These are phyloP conservation scores for Linum lewisii DNA, from an alignment of 345 rosid species.

Conservation along the genomic window DNA sequence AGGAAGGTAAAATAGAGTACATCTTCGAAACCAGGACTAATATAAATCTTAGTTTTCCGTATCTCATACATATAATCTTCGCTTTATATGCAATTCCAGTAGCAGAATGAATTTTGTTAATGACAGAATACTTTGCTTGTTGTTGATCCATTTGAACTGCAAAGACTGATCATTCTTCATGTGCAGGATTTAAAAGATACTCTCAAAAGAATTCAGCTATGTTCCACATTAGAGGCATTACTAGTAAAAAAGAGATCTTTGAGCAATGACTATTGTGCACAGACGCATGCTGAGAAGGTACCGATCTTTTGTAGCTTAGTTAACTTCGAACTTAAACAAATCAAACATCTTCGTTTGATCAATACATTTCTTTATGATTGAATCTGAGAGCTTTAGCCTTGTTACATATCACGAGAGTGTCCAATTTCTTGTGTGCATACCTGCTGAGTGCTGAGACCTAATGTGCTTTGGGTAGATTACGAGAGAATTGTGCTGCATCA, in stretches of 20 bases:
- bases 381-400: no score
- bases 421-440: background rate
- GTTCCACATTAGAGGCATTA: slow-evolving; percentile 52
- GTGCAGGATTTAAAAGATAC: slow-evolving; percentile 60
- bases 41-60: no score
- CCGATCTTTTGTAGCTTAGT: slow-evolving; percentile 9
- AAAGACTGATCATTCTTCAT: background rate
- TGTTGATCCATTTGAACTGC: background rate
- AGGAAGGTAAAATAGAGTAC: no score
- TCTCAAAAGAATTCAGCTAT: slow-evolving; percentile 45
- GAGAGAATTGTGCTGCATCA: background rate
- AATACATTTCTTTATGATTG: no score
- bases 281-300: slow-evolving; percentile 62
- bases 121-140: background rate
- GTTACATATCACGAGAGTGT: background rate
- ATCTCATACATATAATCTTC: no score
- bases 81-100: no score
- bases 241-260: slow-evolving; percentile 61
- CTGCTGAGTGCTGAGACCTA: background rate
- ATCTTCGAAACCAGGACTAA: no score
- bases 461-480: background rate
- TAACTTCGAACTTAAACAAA: background rate
- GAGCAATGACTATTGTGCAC: slow-evolving; percentile 50
- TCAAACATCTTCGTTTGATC: no score
- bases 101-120: background rate